Percentiles rank a stretch among this genome's conserved stretches.
phyloP scores from a whole-genome alignment of 441 rosid species.

The Pelargonium fulgidum region DNA sequence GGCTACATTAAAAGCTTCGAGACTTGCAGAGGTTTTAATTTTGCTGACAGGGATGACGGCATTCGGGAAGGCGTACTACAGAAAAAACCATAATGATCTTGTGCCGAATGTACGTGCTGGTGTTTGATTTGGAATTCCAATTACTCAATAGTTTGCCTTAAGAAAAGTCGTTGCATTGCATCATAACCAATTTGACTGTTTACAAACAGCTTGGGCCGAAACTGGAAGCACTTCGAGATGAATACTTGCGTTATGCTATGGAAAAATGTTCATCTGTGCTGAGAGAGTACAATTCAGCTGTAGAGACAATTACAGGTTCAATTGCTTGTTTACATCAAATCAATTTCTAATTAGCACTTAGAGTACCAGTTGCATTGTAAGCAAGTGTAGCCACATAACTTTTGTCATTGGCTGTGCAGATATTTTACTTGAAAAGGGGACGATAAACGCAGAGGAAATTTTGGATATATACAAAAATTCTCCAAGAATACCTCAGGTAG shows the following conservation, averaged over 20 bases:
- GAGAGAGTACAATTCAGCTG: conserved; percentile 78
- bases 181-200: conserved; percentile 12
- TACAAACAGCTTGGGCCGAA: conserved; percentile 70
- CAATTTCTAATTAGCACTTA: not conserved
- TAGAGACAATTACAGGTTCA: conserved; percentile 62
- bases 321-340: not conserved
- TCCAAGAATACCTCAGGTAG: conserved; percentile 76
- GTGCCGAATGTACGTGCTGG: conserved; percentile 64
- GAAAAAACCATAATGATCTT: conserved; percentile 66
- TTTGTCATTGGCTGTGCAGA: conserved; percentile 40
- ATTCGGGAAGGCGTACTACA: conserved; percentile 84
- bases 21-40: conserved; percentile 74
- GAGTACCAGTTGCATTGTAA: not conserved
- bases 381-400: conserved; percentile 1
- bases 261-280: conserved; percentile 75
- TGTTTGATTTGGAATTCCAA: not conserved
- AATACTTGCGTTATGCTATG: conserved; percentile 72
- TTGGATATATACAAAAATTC: conserved; percentile 70
- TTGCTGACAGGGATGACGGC: conserved; percentile 97
- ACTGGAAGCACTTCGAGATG: conserved; percentile 90
- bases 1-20: conserved; percentile 87
- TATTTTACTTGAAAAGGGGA: conserved; percentile 68
- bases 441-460: conserved; percentile 72
- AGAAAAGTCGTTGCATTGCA: not conserved
- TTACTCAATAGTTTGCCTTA: not conserved